A percentile compares a stretch with the other conserved stretches of the same genome.
Evolutionary conservation across 176 grass and related monocot genomes (phyloP).

Genomic region (Eragrostis nindensis): DNA sequence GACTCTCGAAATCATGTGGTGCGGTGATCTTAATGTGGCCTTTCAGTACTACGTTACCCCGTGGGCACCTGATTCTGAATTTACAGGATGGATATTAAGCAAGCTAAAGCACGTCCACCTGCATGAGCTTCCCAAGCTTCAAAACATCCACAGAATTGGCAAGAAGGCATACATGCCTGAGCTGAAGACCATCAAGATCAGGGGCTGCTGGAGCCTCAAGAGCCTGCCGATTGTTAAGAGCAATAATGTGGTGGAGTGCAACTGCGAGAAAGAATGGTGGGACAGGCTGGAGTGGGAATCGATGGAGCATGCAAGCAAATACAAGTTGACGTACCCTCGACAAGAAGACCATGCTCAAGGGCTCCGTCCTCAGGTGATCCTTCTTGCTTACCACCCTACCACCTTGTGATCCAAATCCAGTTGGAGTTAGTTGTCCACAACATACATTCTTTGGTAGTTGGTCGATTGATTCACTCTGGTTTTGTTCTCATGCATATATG

Average conservation of each 20-base stretch:
- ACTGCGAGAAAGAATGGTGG: slow-evolving; percentile 48
- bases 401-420: background rate
- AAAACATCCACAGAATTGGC: background rate
- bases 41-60: background rate
- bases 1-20: slow-evolving; percentile 19
- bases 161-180: fast-evolving
- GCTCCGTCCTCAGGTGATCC: background rate
- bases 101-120: background rate
- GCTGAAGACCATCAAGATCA: slow-evolving; percentile 26
- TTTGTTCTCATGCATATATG: too few species aligned
- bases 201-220: slow-evolving; percentile 36
- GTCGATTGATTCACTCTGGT: too few species aligned
- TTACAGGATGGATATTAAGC: background rate
- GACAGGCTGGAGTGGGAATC: background rate
- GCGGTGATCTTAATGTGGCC: background rate
- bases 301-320: fast-evolving
- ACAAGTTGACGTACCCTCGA: background rate
- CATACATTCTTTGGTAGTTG: too few species aligned
- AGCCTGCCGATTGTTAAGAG: fast-evolving
- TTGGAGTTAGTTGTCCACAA: too few species aligned
- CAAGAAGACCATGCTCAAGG: background rate
- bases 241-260: background rate
- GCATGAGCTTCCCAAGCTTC: slow-evolving; percentile 15
- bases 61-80: too few species aligned
- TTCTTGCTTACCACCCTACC: background rate